phyloP scores from a whole-genome alignment of 257 asterid species.

The Ajuga chamaepitys region DNA sequence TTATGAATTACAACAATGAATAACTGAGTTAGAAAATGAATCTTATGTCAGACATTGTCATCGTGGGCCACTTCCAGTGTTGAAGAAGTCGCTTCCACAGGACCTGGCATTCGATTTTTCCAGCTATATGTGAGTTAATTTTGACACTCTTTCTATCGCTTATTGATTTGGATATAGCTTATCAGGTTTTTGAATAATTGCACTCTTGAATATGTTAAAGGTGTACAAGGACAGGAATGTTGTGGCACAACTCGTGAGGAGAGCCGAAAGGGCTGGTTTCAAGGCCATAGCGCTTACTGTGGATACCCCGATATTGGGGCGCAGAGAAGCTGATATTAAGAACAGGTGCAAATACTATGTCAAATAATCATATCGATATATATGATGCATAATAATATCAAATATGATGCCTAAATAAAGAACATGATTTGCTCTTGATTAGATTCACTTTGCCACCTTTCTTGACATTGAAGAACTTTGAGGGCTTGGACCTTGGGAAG shows the following conservation, averaged over 20 bases:
- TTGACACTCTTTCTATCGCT: background rate
- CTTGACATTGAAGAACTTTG: conserved; percentile 74
- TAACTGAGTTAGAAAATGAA: background rate
- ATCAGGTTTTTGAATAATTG: background rate
- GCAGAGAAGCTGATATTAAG: conserved; percentile 88
- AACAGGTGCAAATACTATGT: conserved; percentile 40
- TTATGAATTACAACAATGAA: no score
- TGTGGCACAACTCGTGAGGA: conserved; percentile 83
- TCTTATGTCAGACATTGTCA: conserved; percentile 62
- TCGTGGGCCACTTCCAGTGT: conserved; percentile 55
- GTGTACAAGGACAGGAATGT: conserved; percentile 87
- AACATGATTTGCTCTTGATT: conserved; percentile 21
- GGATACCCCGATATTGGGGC: conserved; percentile 87
- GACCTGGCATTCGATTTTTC: conserved; percentile 47
- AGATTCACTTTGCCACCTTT: conserved; percentile 53
- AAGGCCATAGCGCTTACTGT: conserved; percentile 96
- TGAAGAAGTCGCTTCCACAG: conserved; percentile 92
- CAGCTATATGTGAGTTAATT: conserved; percentile 37
- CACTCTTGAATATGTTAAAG: conserved; percentile 25
- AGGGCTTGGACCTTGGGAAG: conserved; percentile 79
- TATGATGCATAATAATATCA: background rate
- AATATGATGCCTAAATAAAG: background rate
- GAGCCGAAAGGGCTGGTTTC: conserved; percentile 94
- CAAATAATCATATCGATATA: background rate
- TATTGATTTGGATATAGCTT: no score